These are phyloP conservation scores for Phyllostachys edulis DNA, from an alignment of 176 grass and related monocot genomes.

Conservation along the genomic window DNA sequence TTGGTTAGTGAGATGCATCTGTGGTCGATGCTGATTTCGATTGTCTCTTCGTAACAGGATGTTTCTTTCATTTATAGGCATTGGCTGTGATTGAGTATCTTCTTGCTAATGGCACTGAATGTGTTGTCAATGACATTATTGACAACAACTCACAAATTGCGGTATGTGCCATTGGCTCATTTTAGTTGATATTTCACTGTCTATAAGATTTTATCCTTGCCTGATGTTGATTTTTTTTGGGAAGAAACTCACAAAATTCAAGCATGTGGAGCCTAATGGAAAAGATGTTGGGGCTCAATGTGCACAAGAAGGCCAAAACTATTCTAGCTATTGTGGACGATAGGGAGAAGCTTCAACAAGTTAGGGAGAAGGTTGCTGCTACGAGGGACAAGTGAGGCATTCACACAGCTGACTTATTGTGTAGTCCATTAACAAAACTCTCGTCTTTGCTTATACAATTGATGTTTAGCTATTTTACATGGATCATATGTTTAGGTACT, in stretches of 20 bases:
- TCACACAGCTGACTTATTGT: not conserved
- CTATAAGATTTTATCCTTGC: not conserved
- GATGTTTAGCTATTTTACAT: constrained; percentile 7
- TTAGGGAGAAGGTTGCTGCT: constrained; percentile 56
- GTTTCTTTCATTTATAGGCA: constrained; percentile 44
- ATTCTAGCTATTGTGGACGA: constrained; percentile 66
- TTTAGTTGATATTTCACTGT: not conserved
- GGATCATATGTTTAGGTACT: constrained; percentile 45
- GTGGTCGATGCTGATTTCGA: not conserved
- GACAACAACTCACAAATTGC: constrained; percentile 64
- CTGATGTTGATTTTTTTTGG: constrained; percentile 16
- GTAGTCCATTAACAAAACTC: not conserved
- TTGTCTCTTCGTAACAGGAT: not conserved
- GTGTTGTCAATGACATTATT: constrained; percentile 49
- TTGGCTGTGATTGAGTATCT: constrained; percentile 74
- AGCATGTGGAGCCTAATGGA: constrained; percentile 71
- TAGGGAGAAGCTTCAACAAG: constrained; percentile 68
- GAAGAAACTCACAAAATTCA: constrained; percentile 53
- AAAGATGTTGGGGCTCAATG: constrained; percentile 69
- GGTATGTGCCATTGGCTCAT: constrained; percentile 31
- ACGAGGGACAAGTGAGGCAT: constrained; percentile 63
- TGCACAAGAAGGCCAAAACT: constrained; percentile 70
- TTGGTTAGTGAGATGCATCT: too few relatives aligned
- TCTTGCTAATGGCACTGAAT: constrained; percentile 67
- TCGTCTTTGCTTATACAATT: constrained; percentile 3